Percentiles rank a stretch among this genome's conserved stretches.
These are phyloP conservation scores for Torulaspora microellipsoides DNA, from an alignment of 805 yeast genomes.

Conservation along the genomic window DNA sequence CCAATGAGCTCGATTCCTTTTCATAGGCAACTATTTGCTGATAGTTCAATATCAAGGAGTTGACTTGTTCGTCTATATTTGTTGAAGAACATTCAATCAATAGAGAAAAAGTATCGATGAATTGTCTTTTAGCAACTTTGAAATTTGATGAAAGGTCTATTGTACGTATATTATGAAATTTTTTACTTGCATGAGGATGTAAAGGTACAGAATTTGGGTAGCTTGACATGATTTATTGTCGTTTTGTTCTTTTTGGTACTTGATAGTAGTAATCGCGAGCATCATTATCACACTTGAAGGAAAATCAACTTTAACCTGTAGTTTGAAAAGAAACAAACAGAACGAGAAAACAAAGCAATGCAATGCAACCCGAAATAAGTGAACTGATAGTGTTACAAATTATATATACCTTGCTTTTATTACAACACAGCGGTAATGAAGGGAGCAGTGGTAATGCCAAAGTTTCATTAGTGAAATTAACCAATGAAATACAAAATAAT, in stretches of 20 bases:
- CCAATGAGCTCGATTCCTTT: conserved; percentile 3
- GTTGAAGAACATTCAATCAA: conserved; percentile 11
- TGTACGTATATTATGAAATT: conserved; percentile 16
- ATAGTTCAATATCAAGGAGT: conserved; percentile 1
- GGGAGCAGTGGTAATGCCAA: conserved; percentile 20
- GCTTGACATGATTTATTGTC: background rate
- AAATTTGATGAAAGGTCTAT: conserved; percentile 13
- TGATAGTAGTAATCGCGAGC: background rate
- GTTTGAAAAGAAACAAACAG: background rate
- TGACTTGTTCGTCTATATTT: conserved; percentile 5
- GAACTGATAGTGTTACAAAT: conserved; percentile 33
- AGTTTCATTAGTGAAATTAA: conserved; percentile 31
- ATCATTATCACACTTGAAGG: too few relatives aligned
- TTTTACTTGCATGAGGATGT: conserved; percentile 15
- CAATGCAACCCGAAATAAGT: conserved; percentile 23
- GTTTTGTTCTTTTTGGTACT: background rate
- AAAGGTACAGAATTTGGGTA: conserved; percentile 20
- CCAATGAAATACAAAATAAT: conserved; percentile 33
- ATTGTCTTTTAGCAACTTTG: conserved; percentile 15
- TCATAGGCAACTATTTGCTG: conserved; percentile 4
- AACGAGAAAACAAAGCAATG: background rate
- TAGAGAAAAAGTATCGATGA: conserved; percentile 18
- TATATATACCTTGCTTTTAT: conserved; percentile 24
- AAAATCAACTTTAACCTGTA: background rate
- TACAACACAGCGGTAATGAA: conserved; percentile 9